Evolutionary conservation across 1,139 yeast genomes (phyloP).

Genomic region (Schwanniomyces etchellsii): DNA sequence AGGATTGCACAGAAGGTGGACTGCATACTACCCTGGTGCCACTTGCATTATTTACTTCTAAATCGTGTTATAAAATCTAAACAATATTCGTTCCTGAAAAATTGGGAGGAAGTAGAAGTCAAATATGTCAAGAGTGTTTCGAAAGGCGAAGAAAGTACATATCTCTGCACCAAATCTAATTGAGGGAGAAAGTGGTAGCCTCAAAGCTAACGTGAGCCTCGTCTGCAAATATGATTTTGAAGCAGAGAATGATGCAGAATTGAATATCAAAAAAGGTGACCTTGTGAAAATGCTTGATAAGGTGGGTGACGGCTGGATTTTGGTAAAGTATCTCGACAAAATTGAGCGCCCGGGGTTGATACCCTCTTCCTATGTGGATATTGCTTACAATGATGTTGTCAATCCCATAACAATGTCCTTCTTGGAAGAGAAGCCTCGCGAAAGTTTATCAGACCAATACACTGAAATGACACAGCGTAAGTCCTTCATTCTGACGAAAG

Average conservation of each 20-base stretch:
- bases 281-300: conserved; percentile 33
- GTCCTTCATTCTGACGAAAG: conserved; percentile 8
- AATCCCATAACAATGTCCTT: conserved; percentile 34
- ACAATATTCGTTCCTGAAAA: neutral
- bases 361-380: conserved; percentile 41
- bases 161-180: conserved; percentile 3
- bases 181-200: conserved; percentile 4
- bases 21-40: too few species aligned
- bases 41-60: too few species aligned
- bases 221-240: conserved; percentile 32
- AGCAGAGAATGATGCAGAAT: conserved; percentile 30
- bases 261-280: conserved; percentile 34
- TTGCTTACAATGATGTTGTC: conserved; percentile 35
- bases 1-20: too few species aligned
- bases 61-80: neutral
- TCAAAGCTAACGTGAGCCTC: conserved; percentile 29
- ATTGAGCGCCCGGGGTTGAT: conserved; percentile 32
- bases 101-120: neutral
- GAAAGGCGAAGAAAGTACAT: neutral
- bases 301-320: conserved; percentile 38
- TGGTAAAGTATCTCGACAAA: conserved; percentile 38
- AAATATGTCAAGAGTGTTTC: neutral
- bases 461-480: conserved; percentile 11
- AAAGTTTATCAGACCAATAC: conserved; percentile 6
- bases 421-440: conserved; percentile 14